Conservation (phyloP, 371 early-diverging fungal species). For the Mucor plumbeus region DNA sequence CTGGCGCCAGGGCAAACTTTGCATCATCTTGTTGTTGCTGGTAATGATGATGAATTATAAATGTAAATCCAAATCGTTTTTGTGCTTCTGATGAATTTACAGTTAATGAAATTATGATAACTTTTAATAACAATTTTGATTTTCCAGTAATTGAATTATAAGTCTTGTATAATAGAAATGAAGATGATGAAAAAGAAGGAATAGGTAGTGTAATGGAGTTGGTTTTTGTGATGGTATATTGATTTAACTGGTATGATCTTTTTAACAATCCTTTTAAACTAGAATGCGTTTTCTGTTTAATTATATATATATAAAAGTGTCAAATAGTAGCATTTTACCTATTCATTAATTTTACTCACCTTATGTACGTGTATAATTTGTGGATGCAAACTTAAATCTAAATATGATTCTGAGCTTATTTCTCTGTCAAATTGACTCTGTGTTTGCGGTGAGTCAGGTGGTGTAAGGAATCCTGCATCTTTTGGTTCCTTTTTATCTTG, state of each 20-base stretch:
- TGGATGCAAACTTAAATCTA: constrained; percentile 12
- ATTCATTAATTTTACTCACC: constrained; percentile 6
- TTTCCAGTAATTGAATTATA: constrained; percentile 1
- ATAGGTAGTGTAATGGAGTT: constrained; percentile 7
- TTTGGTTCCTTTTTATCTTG: not conserved
- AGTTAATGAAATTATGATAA: not conserved
- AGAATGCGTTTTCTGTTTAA: constrained; percentile 21
- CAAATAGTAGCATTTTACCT: no score
- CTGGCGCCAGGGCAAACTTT: constrained; percentile 29
- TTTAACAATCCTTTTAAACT: constrained; percentile 28
- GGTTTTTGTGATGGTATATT: constrained; percentile 18
- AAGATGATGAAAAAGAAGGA: not conserved
- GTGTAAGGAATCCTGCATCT: constrained; percentile 19
- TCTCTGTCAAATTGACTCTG: constrained; percentile 8
- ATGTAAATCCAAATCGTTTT: constrained; percentile 30
- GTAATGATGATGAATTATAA: constrained; percentile 14
- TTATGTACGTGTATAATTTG: constrained; percentile 26
- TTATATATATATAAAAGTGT: not conserved
- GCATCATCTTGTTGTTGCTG: constrained; percentile 5
- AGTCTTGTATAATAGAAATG: constrained; percentile 11
- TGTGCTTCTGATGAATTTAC: constrained; percentile 3
- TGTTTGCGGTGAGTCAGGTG: constrained; percentile 16
- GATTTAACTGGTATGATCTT: constrained; percentile 20
- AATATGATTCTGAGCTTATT: not conserved
- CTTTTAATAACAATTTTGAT: constrained; percentile 17